A percentile compares a stretch with the other conserved stretches of the same genome.
These are phyloP conservation scores for Cytospora paraplurivora DNA, from an alignment of 2,329 filamentous ascomycete genomes.

Conservation along the genomic window DNA sequence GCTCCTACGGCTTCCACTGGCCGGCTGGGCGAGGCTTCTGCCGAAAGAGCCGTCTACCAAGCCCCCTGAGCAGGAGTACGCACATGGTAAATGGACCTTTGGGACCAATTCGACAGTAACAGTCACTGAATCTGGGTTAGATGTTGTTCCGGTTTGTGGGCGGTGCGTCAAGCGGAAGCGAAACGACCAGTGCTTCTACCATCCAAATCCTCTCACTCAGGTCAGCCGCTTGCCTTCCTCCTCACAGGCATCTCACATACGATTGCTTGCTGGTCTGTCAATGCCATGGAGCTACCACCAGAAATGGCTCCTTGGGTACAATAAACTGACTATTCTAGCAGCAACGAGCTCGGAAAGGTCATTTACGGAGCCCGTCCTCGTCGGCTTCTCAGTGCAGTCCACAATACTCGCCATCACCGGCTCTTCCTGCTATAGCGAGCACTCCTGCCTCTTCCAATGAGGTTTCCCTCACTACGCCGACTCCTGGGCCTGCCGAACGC, in stretches of 20 bases:
- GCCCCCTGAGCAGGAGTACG: not conserved
- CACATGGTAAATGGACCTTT: not conserved
- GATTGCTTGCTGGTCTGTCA: not conserved
- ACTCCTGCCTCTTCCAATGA: conserved; percentile 12
- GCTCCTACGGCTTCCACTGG: not conserved
- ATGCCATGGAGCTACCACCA: not conserved
- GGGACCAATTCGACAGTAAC: not conserved
- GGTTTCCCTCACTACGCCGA: conserved; percentile 15
- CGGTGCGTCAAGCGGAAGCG: conserved; percentile 38
- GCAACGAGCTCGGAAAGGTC: conserved; percentile 17
- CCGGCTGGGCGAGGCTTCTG: not conserved
- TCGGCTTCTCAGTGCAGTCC: conserved; percentile 31
- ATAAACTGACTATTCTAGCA: not conserved
- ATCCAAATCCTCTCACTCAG: conserved; percentile 39
- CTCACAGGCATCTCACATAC: not conserved
- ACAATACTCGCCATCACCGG: conserved; percentile 10
- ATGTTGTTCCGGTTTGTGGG: conserved; percentile 39
- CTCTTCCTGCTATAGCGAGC: not conserved
- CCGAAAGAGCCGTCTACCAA: not conserved
- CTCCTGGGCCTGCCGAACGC: conserved; percentile 30
- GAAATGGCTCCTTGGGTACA: conserved; percentile 2
- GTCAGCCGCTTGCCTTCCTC: conserved; percentile 2
- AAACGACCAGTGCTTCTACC: conserved; percentile 38
- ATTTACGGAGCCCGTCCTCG: conserved; percentile 31
- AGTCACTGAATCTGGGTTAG: not conserved